Percentiles rank a stretch among this genome's conserved stretches.
Evolutionary conservation across 2,329 filamentous ascomycete species (phyloP).

Genomic region (Plenodomus biglobosus): DNA sequence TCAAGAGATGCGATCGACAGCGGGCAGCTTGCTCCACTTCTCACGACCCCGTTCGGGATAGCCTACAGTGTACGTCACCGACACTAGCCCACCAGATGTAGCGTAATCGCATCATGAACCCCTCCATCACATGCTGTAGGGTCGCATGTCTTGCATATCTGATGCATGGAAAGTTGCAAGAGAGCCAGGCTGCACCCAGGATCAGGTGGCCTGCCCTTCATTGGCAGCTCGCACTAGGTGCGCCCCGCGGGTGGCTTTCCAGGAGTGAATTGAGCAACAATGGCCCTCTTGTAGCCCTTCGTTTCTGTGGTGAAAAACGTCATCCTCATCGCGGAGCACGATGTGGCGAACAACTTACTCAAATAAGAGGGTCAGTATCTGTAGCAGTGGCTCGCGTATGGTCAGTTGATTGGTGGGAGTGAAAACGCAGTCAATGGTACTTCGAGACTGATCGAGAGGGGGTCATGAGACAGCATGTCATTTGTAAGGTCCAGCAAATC

Average conservation of each 20-base stretch:
- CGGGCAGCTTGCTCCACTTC: not conserved
- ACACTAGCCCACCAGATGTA: not conserved
- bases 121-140: not conserved
- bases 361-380: conserved; percentile 55
- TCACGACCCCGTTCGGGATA: not conserved
- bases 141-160: not conserved
- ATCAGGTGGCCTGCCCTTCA: conserved; percentile 31
- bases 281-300: conserved; percentile 38
- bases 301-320: conserved; percentile 37
- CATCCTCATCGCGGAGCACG: conserved; percentile 51
- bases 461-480: conserved; percentile 53
- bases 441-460: conserved; percentile 1
- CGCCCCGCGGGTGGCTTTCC: conserved; percentile 28
- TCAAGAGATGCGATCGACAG: not conserved
- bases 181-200: conserved; percentile 23
- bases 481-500: conserved; percentile 46
- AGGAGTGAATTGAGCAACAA: conserved; percentile 40
- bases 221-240: conserved; percentile 40
- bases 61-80: not conserved
- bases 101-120: not conserved
- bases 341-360: conserved; percentile 54
- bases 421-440: not conserved
- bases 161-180: not conserved
- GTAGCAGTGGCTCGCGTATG: conserved; percentile 50
- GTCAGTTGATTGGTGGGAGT: conserved; percentile 22